These are phyloP conservation scores for Dendrostoma leiphaemia DNA, from an alignment of 2,329 filamentous ascomycete genomes.

Conservation along the genomic window DNA sequence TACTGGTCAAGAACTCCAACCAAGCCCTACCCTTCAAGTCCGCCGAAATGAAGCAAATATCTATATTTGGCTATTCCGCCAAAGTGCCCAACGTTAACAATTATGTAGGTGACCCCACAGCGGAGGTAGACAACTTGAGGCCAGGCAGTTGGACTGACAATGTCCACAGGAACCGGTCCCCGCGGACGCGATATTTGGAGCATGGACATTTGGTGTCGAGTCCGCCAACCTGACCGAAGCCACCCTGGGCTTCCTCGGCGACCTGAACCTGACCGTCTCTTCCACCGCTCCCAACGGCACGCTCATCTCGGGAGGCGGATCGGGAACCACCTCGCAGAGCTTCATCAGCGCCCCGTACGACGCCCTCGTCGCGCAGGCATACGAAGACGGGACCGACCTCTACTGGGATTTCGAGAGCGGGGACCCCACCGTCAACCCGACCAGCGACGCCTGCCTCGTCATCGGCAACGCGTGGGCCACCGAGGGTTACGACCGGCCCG, in stretches of 20 bases:
- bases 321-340: constrained; percentile 37
- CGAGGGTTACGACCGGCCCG: constrained; percentile 65
- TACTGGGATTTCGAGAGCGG: constrained; percentile 55
- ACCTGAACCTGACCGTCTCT: constrained; percentile 11
- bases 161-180: neutral
- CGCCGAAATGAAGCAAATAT: constrained; percentile 52
- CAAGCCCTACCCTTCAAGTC: constrained; percentile 52
- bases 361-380: constrained; percentile 48
- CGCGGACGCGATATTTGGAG: constrained; percentile 26
- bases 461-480: constrained; percentile 68
- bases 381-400: constrained; percentile 53
- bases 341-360: constrained; percentile 51
- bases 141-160: neutral
- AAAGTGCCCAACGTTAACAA: constrained; percentile 42
- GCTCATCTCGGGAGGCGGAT: constrained; percentile 41
- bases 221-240: constrained; percentile 34
- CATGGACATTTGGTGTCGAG: constrained; percentile 39
- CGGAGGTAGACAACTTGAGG: no score
- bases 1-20: constrained; percentile 61
- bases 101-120: constrained; percentile 25
- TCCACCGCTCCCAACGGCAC: constrained; percentile 41
- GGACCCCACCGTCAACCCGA: constrained; percentile 31
- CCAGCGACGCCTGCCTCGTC: constrained; percentile 62
- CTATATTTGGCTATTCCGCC: constrained; percentile 61
- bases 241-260: constrained; percentile 23